A percentile compares a stretch with the other conserved stretches of the same genome.
These are phyloP conservation scores for Eutrema heterophyllum DNA, from an alignment of 345 rosid species.

Conservation along the genomic window DNA sequence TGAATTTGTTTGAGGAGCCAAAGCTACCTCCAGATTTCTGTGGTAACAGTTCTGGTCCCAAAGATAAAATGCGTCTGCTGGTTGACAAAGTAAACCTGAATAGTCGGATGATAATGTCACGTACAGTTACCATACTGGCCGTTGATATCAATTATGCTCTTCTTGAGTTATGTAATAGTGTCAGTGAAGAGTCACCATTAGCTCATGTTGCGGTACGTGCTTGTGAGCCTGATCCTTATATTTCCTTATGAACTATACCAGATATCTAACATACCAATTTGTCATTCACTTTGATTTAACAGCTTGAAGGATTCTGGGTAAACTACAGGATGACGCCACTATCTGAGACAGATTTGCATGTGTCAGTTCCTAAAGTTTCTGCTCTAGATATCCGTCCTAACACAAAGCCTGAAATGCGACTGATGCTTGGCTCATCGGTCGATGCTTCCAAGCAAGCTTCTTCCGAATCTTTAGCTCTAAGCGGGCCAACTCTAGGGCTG, in stretches of 20 bases:
- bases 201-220: conserved; percentile 83
- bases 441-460: conserved; percentile 79
- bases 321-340: conserved; percentile 82
- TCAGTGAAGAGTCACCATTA: conserved; percentile 75
- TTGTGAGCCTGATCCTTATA: conserved; percentile 10
- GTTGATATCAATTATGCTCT: conserved; percentile 86
- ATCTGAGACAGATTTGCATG: conserved; percentile 89
- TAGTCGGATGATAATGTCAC: conserved; percentile 79
- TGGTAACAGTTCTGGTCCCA: conserved; percentile 61
- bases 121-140: conserved; percentile 72
- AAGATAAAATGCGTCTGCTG: conserved; percentile 71
- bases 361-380: conserved; percentile 86
- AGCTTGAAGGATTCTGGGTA: conserved; percentile 98
- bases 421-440: conserved; percentile 94
- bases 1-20: conserved; percentile 81
- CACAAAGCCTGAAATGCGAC: conserved; percentile 93
- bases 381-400: conserved; percentile 79
- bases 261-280: conserved; percentile 12
- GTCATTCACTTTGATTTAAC: conserved; percentile 22
- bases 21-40: conserved; percentile 92
- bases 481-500: conserved; percentile 45
- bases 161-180: conserved; percentile 81
- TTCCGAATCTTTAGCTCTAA: conserved; percentile 55
- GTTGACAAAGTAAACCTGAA: conserved; percentile 94
- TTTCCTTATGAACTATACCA: conserved; percentile 4